Conservation (phyloP, 2,329 filamentous ascomycete species). For the Monosporascus sp. region DNA sequence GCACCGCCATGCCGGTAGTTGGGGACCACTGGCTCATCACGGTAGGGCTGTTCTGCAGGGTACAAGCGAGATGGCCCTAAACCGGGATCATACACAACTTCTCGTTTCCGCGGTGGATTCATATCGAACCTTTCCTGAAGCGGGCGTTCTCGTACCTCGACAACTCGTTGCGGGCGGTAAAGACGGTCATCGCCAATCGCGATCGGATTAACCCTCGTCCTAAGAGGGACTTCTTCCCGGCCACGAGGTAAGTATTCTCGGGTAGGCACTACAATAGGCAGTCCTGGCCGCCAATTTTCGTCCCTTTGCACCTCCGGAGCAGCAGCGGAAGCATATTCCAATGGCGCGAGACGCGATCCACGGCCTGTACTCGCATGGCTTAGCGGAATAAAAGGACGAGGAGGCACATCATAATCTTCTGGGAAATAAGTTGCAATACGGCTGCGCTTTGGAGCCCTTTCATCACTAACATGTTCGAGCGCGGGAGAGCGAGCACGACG, state of each 20-base stretch:
- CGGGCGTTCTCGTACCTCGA: conserved; percentile 14
- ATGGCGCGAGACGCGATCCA: conserved; percentile 8
- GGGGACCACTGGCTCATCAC: background rate
- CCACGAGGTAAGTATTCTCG: conserved; percentile 3
- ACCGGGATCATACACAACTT: background rate
- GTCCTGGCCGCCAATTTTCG: background rate
- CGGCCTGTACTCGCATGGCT: conserved; percentile 13
- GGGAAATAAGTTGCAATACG: conserved; percentile 17
- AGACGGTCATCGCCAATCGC: conserved; percentile 12
- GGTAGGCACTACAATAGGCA: conserved; percentile 3
- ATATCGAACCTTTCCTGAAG: background rate
- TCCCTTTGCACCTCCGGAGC: background rate
- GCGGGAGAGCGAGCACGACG: conserved; percentile 14
- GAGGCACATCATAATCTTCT: conserved; percentile 10
- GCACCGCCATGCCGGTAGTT: conserved; percentile 6
- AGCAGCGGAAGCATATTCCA: conserved; percentile 12
- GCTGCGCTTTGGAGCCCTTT: conserved; percentile 15
- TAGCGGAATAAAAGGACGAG: conserved; percentile 14
- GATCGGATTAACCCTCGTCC: conserved; percentile 18
- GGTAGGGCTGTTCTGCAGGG: background rate
- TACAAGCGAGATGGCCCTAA: background rate
- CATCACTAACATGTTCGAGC: conserved; percentile 12
- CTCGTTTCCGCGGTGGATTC: background rate
- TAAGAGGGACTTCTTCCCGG: conserved; percentile 3
- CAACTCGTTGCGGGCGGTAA: conserved; percentile 15